phyloP scores from a whole-genome alignment of 2,329 filamentous ascomycete genomes.

The Xylariaceae sp. region DNA sequence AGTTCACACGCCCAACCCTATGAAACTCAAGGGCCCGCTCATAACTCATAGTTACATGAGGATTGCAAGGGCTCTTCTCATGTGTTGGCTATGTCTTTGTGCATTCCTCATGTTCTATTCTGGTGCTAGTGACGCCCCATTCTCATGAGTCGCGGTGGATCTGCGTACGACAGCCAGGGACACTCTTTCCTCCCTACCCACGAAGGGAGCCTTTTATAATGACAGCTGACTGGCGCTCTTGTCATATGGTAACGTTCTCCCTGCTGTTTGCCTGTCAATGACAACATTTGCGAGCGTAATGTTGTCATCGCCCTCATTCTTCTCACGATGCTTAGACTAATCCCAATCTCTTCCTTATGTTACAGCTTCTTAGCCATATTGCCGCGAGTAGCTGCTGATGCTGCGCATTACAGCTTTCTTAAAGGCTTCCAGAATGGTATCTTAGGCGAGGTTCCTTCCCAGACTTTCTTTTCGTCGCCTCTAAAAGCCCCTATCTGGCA shows the following conservation, averaged over 20 bases:
- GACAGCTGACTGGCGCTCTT: too few species aligned
- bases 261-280: neutral
- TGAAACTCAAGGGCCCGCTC: too few species aligned
- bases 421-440: slow-evolving; percentile 9
- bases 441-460: slow-evolving; percentile 6
- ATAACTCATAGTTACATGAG: too few species aligned
- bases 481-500: slow-evolving; percentile 11
- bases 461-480: slow-evolving; percentile 14
- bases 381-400: slow-evolving; percentile 4
- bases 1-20: too few species aligned
- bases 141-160: too few species aligned
- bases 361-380: neutral
- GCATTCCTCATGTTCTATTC: too few species aligned
- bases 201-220: too few species aligned
- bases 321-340: neutral
- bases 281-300: neutral
- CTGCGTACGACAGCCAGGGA: too few species aligned
- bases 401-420: slow-evolving; percentile 3
- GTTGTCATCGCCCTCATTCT: neutral
- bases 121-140: too few species aligned
- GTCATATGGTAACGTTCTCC: neutral
- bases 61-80: too few species aligned
- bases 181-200: too few species aligned
- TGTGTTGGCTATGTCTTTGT: too few species aligned
- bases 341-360: neutral